These are phyloP conservation scores for Speleostelium caveatum DNA, from an alignment of 78 protist genomes.

Conservation along the genomic window DNA sequence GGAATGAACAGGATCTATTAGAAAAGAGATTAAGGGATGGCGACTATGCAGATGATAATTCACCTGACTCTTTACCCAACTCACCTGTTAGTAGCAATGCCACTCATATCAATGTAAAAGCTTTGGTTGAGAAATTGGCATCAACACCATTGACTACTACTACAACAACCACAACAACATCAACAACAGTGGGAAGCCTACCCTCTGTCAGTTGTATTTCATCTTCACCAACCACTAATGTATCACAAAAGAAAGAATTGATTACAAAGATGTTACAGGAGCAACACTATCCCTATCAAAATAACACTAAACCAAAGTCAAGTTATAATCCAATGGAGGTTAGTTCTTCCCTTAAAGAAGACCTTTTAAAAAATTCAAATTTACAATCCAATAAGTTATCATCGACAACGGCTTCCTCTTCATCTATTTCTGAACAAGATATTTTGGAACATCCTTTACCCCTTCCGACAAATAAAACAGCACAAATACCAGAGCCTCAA, in stretches of 20 bases:
- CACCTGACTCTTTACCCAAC: not conserved
- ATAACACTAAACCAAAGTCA: not conserved
- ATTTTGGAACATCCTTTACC: not conserved
- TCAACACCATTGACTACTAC: not conserved
- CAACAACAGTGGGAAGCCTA: not conserved
- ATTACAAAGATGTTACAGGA: not conserved
- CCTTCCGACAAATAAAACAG: not conserved
- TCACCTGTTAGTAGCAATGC: too few species aligned
- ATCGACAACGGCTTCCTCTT: not conserved
- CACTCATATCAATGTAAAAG: too few species aligned
- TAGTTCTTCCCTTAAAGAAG: slow-evolving; percentile 10
- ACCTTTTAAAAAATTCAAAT: slow-evolving; percentile 2
- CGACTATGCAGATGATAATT: slow-evolving; percentile 13
- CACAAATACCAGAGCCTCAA: not conserved
- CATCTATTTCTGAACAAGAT: not conserved
- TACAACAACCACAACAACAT: not conserved
- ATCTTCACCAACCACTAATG: not conserved
- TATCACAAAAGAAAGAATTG: not conserved
- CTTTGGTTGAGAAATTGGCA: too few species aligned
- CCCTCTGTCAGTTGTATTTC: not conserved
- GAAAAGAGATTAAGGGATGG: not conserved
- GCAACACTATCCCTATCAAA: slow-evolving; percentile 10
- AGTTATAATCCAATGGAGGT: slow-evolving; percentile 17
- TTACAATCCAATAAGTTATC: not conserved
- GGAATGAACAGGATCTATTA: not conserved